A percentile compares a stretch with the other conserved stretches of the same genome.
Conservation (phyloP, 345 rosid species). For the Salix udensis region DNA sequence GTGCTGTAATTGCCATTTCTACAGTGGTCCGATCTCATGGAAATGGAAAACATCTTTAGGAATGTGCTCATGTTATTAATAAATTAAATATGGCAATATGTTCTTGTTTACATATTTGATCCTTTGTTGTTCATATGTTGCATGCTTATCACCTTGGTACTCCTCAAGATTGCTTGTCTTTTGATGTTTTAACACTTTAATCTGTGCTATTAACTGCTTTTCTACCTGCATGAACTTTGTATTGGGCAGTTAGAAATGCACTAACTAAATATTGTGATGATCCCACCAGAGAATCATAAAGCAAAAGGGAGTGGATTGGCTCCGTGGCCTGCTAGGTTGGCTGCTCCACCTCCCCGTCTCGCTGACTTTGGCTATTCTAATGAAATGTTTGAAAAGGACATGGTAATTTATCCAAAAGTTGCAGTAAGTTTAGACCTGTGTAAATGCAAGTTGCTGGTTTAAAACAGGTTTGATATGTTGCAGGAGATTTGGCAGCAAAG, state of each 20-base stretch:
- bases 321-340: constrained; percentile 95
- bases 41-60: neutral
- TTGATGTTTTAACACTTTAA: neutral
- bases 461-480: neutral
- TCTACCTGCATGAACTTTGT: neutral
- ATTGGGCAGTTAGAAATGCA: neutral
- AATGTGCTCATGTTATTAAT: neutral
- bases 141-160: neutral
- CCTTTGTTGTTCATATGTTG: neutral
- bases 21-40: neutral
- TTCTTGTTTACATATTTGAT: neutral
- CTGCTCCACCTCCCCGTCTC: constrained; percentile 80
- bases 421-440: neutral
- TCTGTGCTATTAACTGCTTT: neutral
- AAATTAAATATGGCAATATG: neutral
- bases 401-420: constrained; percentile 36
- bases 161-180: neutral
- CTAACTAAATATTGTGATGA: neutral
- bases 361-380: constrained; percentile 83
- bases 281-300: constrained; percentile 11
- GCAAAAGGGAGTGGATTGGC: constrained; percentile 85
- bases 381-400: constrained; percentile 79
- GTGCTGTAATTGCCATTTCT: constrained; percentile 19
- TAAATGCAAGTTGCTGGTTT: constrained; percentile 10
- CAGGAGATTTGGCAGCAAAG: constrained; percentile 76